These are phyloP conservation scores for Trametes pubescens DNA, from an alignment of 1,284 basidiomycete species.

Conservation along the genomic window DNA sequence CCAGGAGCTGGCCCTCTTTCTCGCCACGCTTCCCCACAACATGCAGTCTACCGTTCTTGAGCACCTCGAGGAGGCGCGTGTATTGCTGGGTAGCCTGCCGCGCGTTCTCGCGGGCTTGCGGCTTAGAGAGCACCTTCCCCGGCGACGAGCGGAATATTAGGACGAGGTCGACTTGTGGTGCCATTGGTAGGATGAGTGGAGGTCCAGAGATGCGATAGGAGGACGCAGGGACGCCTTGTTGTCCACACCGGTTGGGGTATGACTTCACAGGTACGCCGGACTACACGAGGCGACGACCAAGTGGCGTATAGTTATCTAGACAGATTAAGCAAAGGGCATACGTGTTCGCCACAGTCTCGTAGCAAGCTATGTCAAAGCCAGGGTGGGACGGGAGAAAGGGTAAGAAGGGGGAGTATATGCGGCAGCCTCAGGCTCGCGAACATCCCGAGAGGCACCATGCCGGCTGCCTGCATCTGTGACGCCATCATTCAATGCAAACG, in stretches of 20 bases:
- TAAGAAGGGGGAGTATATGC: not conserved
- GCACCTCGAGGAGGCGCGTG: constrained; percentile 63
- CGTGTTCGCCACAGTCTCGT: not conserved
- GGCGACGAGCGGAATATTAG: constrained; percentile 70
- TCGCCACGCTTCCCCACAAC: constrained; percentile 80
- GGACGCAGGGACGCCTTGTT: constrained; percentile 1
- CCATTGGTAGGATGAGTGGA: constrained; percentile 27
- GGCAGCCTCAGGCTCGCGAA: not conserved
- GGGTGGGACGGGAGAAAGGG: not conserved
- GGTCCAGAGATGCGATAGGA: constrained; percentile 9
- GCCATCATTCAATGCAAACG: not conserved
- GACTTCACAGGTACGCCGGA: constrained; percentile 30
- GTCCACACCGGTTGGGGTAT: constrained; percentile 9
- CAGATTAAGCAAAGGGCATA: not conserved
- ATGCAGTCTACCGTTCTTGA: constrained; percentile 68
- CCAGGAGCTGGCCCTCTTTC: constrained; percentile 77
- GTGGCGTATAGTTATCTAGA: constrained; percentile 14
- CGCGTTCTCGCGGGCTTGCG: constrained; percentile 66
- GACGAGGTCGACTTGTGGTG: constrained; percentile 73
- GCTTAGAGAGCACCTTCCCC: constrained; percentile 59
- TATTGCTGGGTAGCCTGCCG: constrained; percentile 75
- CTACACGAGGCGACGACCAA: constrained; percentile 24
- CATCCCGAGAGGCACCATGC: not conserved
- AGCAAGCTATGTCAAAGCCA: not conserved
- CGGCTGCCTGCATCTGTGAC: constrained; percentile 6